These are phyloP conservation scores for Axilococcus clingmanii DNA, from an alignment of 139 green algal species.

Conservation along the genomic window DNA sequence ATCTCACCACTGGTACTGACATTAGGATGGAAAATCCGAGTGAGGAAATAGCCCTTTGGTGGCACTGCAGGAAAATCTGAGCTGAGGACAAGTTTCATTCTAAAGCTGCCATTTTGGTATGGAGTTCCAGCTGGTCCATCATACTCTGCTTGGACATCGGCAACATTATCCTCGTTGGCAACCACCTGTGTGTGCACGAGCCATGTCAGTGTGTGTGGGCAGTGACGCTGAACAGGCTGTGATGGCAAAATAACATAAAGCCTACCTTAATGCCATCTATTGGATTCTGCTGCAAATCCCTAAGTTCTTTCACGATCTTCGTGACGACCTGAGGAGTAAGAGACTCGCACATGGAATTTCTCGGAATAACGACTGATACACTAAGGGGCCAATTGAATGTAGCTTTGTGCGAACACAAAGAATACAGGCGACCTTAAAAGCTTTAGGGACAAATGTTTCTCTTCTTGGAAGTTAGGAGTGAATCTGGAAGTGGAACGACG, in stretches of 20 bases:
- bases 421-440: too few relatives aligned
- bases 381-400: too few relatives aligned
- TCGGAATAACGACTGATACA: too few relatives aligned
- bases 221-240: neutral
- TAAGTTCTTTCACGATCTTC: conserved; percentile 66
- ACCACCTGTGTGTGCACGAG: conserved; percentile 33
- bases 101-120: conserved; percentile 81
- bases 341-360: too few relatives aligned
- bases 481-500: too few relatives aligned
- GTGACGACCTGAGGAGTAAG: too few relatives aligned
- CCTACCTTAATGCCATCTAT: conserved; percentile 52
- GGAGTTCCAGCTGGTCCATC: conserved; percentile 81
- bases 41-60: conserved; percentile 74
- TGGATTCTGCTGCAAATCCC: conserved; percentile 50
- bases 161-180: conserved; percentile 81
- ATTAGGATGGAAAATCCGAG: conserved; percentile 97
- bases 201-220: neutral
- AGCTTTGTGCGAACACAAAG: too few relatives aligned
- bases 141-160: conserved; percentile 75
- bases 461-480: too few relatives aligned
- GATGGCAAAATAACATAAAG: neutral
- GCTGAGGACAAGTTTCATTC: conserved; percentile 61
- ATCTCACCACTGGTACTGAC: conserved; percentile 84
- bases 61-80: conserved; percentile 51
- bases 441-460: too few relatives aligned